Evolutionary conservation across 2,329 filamentous ascomycete species (phyloP).

Genomic region (Fusarium brachygibbosum): DNA sequence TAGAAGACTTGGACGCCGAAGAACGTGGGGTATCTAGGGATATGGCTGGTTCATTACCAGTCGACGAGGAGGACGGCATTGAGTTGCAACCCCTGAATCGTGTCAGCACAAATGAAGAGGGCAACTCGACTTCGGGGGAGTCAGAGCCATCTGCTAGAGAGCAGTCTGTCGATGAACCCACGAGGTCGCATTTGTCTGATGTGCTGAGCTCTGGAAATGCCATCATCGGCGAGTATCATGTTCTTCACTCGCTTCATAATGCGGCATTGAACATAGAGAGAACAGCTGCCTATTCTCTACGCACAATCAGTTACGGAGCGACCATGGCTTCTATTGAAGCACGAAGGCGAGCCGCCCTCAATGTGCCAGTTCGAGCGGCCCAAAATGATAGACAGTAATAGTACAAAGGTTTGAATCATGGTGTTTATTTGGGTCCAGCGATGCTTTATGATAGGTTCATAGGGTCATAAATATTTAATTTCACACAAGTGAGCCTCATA

Average conservation of each 20-base stretch:
- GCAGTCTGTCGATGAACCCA: conserved; percentile 48
- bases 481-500: not conserved
- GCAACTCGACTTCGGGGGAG: conserved; percentile 47
- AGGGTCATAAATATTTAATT: not conserved
- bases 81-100: conserved; percentile 59
- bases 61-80: conserved; percentile 59
- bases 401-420: not conserved
- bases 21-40: conserved; percentile 65
- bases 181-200: conserved; percentile 60
- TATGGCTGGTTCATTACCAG: conserved; percentile 52
- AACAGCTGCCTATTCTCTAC: conserved; percentile 65
- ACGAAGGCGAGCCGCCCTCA: conserved; percentile 53
- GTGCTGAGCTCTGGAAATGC: conserved; percentile 68
- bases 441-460: not conserved
- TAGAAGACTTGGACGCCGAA: conserved; percentile 69
- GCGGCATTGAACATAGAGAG: conserved; percentile 62
- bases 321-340: conserved; percentile 67
- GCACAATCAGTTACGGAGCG: conserved; percentile 67
- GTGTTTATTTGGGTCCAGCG: not conserved
- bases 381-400: conserved; percentile 42
- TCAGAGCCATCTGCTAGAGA: conserved; percentile 48
- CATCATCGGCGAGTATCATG: conserved; percentile 66
- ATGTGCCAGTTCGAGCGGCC: conserved; percentile 35
- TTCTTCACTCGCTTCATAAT: conserved; percentile 63
- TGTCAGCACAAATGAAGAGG: conserved; percentile 45